Evolutionary conservation across 1,284 basidiomycete genomes (phyloP), one percentile per base, ranked within the genome.

Genomic region (Hymenochaete sp.): DNA sequence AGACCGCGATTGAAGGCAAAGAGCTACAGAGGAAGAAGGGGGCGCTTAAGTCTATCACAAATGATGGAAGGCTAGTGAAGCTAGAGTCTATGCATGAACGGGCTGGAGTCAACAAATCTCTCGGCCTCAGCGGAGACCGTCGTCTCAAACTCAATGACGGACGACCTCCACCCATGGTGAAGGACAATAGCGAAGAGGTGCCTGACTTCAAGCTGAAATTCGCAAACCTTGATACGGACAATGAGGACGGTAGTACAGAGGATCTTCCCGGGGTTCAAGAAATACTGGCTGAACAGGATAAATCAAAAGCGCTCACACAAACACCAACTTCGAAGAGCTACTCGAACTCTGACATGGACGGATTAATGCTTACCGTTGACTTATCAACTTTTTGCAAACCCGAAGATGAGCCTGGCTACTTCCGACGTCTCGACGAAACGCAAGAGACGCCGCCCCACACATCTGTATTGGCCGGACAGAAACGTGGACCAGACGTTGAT

Each of bases 191-290:
- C 32, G 8, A 35, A 35, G n/a, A n/a, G 5, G 5, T 35, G 8
- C n/a, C 36, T 3, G 64, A 73, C 49, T 79, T 79, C 51, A 65
- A 75, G 48, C 50, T 81, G n/a, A 62, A 74, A 39, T 70, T 81
- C 41, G 58, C 70, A 4, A 65, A 70, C 32, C 53, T 81, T 32
- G 57, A 59, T 22, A 59, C 62, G 33, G 53, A 56, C 32, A 62
- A 64, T 21, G 55, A 59, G 39, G 64, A 66, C 33, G 64, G 64
- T 16, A 50, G 44, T 21, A 65, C 67, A 38, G 71, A 75, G 38
- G 72, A 73, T 28, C 60, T 79, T 13, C 73, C 74, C 1, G 67
- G 67, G 16, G 57, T 67, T 28, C 57, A 59, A 16, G 67, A 69
- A 35, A 52, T 68, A 21, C 48, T 68, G 36, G 18, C 43, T 22